Base-by-base conservation (phyloP, 2,329 filamentous ascomycete species). In the Cladorrhinum sp. region DNA sequence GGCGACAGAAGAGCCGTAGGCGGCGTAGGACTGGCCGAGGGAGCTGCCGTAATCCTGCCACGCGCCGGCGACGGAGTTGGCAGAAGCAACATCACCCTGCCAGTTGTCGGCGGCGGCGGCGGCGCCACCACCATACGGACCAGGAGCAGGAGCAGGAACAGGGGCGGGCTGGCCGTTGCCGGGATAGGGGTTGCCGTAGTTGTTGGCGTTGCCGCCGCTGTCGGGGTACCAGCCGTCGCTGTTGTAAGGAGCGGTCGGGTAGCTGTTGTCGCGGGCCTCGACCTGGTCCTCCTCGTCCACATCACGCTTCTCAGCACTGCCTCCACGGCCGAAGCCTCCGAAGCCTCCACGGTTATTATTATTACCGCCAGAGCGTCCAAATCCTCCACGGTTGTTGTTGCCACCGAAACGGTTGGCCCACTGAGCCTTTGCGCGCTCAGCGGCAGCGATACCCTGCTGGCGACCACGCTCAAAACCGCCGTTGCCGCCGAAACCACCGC, bases 11-110 rank as follows among this genome's bases (percentile, higher is more conserved):
- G 54, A 39, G 3, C 39, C 39, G 18, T 36, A 59, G 12, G 57
- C 9, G 14, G 55, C 59, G 14, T 42, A 52, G n/a, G 57, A 60
- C n/a, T 42, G 30, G 39, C 55, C 62, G 10, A 58, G 23, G 6
- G 59, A 52, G 16, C 48, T 54, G 16, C 53, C 59, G 20, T 58
- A 57, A 3, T 28, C n/a, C 26, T 55, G 46, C 16, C 18, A 55
- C 8, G 33, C 36, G 1, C 52, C 52, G 20, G 53, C 64, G 12
- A 49, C 48, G 16, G 60, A 55, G 42, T 46, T 28, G n/a, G 55
- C 58, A 23, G 60, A 55, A n/a, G 58, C 48, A 8, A 57, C 54
- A 24, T 58, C 52, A 28, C 53, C 9, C 28, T 49, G 42, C 57
- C 57, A 62, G 42, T 26, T 26, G 52, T n/a, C 23, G 24, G n/a